Evolutionary conservation across 257 asterid species (phyloP).

Genomic region (Nicotiana tabacum): DNA sequence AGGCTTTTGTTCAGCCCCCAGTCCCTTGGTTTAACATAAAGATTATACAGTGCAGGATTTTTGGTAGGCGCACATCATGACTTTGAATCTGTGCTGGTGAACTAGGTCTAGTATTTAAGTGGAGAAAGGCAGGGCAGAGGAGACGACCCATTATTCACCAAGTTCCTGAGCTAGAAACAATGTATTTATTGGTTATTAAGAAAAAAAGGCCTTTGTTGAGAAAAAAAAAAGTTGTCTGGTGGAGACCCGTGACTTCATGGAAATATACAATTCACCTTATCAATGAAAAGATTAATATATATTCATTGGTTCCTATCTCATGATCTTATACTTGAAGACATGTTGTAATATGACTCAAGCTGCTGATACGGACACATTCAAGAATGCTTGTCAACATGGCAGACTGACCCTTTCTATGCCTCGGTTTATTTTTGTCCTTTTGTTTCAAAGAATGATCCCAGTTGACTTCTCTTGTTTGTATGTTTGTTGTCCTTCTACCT

Average conservation of each 20-base stretch:
- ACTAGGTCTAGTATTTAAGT: neutral
- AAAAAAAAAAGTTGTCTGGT: neutral
- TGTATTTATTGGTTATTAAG: neutral
- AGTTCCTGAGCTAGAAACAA: neutral
- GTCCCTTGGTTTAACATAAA: neutral
- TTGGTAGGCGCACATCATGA: neutral
- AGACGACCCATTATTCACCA: neutral
- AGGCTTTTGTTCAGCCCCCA: neutral
- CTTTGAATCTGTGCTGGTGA: neutral
- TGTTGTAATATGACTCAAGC: neutral
- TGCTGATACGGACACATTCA: neutral
- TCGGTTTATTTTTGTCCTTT: neutral
- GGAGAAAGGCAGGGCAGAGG: neutral
- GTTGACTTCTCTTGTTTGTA: neutral
- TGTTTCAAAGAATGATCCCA: neutral
- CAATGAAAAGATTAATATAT: neutral
- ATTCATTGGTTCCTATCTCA: neutral
- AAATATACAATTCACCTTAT: too few species aligned
- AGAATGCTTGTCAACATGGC: neutral
- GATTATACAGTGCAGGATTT: neutral
- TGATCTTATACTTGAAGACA: neutral
- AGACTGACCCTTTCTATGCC: neutral
- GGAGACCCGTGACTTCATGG: neutral
- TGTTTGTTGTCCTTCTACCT: neutral
- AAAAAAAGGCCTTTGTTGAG: neutral